Conservation (phyloP, 2,329 filamentous ascomycete genomes). For the Penicillium sp. region DNA sequence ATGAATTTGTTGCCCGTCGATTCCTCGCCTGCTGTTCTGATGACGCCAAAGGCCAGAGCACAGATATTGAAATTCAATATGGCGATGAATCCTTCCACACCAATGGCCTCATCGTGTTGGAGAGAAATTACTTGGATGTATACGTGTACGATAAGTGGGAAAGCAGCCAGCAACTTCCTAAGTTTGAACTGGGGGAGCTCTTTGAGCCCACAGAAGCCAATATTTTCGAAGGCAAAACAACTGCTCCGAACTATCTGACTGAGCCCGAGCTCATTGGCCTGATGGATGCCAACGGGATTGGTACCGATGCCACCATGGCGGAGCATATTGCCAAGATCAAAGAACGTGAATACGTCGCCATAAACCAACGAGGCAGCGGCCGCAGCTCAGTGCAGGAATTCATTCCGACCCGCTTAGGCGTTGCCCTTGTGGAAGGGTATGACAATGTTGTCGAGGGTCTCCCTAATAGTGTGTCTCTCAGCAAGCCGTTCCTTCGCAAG, state of each 20-base stretch:
- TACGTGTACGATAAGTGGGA: slow-evolving; percentile 98
- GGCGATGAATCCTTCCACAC: slow-evolving; percentile 80
- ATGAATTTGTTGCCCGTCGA: slow-evolving; percentile 87
- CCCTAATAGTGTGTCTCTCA: slow-evolving; percentile 62
- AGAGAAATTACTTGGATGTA: slow-evolving; percentile 91
- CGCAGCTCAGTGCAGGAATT: slow-evolving; percentile 71
- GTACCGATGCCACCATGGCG: slow-evolving; percentile 98
- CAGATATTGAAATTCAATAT: slow-evolving; percentile 80
- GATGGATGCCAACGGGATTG: slow-evolving; percentile 98
- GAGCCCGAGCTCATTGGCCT: slow-evolving; percentile 93
- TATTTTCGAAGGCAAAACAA: slow-evolving; percentile 88
- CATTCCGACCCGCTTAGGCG: slow-evolving; percentile 85
- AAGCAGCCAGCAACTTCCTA: slow-evolving; percentile 76
- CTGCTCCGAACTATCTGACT: slow-evolving; percentile 79
- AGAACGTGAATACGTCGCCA: slow-evolving; percentile 78
- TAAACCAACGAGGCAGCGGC: slow-evolving; percentile 54
- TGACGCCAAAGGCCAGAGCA: slow-evolving; percentile 83
- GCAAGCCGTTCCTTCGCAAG: slow-evolving; percentile 93
- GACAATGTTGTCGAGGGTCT: slow-evolving; percentile 91
- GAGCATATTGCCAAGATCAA: slow-evolving; percentile 98
- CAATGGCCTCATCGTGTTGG: slow-evolving; percentile 78
- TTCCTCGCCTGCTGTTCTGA: slow-evolving; percentile 96
- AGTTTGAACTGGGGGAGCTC: slow-evolving; percentile 73
- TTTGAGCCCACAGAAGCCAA: slow-evolving; percentile 88
- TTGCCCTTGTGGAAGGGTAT: slow-evolving; percentile 91